Percentiles rank a stretch among this genome's conserved stretches.
Conservation (phyloP, 2,329 filamentous ascomycete species). For the Penicillium brevicompactum region DNA sequence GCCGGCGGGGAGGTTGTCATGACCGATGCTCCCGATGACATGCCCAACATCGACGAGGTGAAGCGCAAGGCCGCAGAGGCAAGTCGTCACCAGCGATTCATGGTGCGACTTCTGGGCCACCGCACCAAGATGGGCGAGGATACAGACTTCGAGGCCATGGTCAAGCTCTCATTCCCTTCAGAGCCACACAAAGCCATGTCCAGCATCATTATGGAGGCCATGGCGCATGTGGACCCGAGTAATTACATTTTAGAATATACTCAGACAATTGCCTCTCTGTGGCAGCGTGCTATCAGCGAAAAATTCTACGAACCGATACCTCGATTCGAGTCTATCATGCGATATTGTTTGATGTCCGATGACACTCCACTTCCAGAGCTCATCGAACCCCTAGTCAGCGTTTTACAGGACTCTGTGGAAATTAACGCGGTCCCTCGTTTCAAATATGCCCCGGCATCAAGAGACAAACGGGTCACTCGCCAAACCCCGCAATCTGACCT, state of each 20-base stretch:
- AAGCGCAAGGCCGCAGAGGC: constrained; percentile 27
- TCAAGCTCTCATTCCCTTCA: constrained; percentile 57
- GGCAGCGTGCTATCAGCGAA: constrained; percentile 59
- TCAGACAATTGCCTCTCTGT: constrained; percentile 54
- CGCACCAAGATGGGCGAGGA: constrained; percentile 51
- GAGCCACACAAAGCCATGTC: constrained; percentile 52
- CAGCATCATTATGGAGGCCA: constrained; percentile 56
- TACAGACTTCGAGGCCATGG: constrained; percentile 57
- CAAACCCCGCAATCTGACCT: constrained; percentile 46
- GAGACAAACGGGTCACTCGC: constrained; percentile 41
- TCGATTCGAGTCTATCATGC: constrained; percentile 45
- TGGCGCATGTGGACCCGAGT: constrained; percentile 46
- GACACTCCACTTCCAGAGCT: constrained; percentile 39
- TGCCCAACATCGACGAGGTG: constrained; percentile 24
- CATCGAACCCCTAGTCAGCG: constrained; percentile 40
- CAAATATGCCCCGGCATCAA: constrained; percentile 46
- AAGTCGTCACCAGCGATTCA: constrained; percentile 39
- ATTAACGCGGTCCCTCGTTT: constrained; percentile 58
- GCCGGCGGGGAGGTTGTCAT: constrained; percentile 25
- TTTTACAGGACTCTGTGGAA: constrained; percentile 51
- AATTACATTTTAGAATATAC: constrained; percentile 54
- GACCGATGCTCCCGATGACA: constrained; percentile 31
- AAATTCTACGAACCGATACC: constrained; percentile 50
- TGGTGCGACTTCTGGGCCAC: constrained; percentile 60
- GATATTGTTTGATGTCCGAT: constrained; percentile 44